Evolutionary conservation across 352 stramenopile species (phyloP).

Genomic region (Globisporangium heterothallicum): DNA sequence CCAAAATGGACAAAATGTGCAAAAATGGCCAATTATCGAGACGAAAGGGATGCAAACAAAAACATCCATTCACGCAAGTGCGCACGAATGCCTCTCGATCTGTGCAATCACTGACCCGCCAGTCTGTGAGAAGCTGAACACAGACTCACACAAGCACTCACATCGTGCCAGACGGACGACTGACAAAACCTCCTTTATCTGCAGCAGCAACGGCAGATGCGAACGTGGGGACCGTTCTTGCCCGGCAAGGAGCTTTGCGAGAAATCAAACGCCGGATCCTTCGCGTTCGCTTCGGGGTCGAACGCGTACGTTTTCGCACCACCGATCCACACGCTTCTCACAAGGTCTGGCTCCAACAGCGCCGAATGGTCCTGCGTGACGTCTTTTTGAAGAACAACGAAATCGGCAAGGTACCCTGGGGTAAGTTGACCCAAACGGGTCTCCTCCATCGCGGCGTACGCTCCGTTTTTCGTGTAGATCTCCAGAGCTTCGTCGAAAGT

Average conservation of each 20-base stretch:
- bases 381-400: constrained; percentile 65
- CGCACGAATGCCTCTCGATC: too few relatives aligned
- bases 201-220: constrained; percentile 59
- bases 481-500: constrained; percentile 71
- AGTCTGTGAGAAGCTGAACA: too few relatives aligned
- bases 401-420: constrained; percentile 55
- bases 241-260: constrained; percentile 56
- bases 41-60: too few relatives aligned
- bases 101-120: too few relatives aligned
- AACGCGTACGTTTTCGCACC: constrained; percentile 50
- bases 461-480: constrained; percentile 78
- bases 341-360: constrained; percentile 42
- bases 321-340: constrained; percentile 59
- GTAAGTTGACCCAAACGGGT: constrained; percentile 40
- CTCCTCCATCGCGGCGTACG: constrained; percentile 62
- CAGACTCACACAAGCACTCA: too few relatives aligned
- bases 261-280: constrained; percentile 26
- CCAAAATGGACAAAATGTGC: too few relatives aligned
- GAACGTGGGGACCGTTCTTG: constrained; percentile 58
- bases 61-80: too few relatives aligned
- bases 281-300: constrained; percentile 16
- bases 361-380: constrained; percentile 34
- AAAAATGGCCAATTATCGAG: too few relatives aligned
- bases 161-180: too few relatives aligned
- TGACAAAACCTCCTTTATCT: constrained; percentile 12